Conservation (phyloP, 1,284 basidiomycete genomes). For the Pascua sp. region DNA sequence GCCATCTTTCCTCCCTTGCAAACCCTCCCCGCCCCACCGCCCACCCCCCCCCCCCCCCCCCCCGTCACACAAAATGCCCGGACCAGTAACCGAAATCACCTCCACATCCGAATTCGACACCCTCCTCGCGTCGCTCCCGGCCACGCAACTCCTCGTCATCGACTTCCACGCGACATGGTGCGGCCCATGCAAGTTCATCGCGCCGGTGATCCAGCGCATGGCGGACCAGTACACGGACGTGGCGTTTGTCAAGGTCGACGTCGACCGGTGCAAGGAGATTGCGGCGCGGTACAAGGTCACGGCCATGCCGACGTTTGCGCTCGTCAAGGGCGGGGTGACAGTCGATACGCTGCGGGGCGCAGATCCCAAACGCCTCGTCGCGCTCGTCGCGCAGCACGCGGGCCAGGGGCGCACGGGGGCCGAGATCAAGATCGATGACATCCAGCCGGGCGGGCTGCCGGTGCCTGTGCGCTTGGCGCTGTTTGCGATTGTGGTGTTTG, state of each 20-base stretch:
- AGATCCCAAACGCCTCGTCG: slow-evolving; percentile 37
- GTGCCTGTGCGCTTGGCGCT: not conserved
- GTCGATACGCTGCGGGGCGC: slow-evolving; percentile 48
- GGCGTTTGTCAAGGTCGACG: slow-evolving; percentile 48
- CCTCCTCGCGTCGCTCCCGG: slow-evolving; percentile 31
- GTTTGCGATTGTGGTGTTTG: not conserved
- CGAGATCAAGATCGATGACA: slow-evolving; percentile 4
- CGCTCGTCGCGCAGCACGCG: not conserved
- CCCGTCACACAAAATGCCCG: too few relatives aligned
- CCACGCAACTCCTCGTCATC: slow-evolving; percentile 35
- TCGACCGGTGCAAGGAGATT: slow-evolving; percentile 47
- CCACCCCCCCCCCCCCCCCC: too few relatives aligned
- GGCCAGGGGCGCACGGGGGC: not conserved
- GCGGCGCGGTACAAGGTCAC: slow-evolving; percentile 47
- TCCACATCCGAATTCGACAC: slow-evolving; percentile 36
- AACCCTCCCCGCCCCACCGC: too few relatives aligned
- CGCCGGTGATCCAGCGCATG: slow-evolving; percentile 42
- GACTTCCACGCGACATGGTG: slow-evolving; percentile 47
- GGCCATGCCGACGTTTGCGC: slow-evolving; percentile 55
- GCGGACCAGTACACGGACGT: slow-evolving; percentile 26
- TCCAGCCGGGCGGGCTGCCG: not conserved
- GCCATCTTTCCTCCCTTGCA: too few relatives aligned
- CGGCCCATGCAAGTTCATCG: slow-evolving; percentile 48
- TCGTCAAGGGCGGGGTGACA: slow-evolving; percentile 49
- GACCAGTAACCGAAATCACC: not conserved